phyloP scores from a whole-genome alignment of 139 green algal genomes.

The Gonium pectorale region DNA sequence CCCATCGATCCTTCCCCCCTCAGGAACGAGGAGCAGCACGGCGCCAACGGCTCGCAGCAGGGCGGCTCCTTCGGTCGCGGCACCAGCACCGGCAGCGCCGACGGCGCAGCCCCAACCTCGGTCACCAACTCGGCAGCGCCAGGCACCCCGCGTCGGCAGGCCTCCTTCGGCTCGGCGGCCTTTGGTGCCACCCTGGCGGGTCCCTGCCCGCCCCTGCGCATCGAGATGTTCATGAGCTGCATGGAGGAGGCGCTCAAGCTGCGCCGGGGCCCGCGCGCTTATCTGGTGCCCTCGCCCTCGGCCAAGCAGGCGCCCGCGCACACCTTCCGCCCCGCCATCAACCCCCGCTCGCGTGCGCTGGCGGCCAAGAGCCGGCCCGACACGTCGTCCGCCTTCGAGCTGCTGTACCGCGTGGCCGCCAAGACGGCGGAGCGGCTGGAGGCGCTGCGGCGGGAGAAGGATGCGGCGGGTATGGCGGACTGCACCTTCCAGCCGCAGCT shows the following conservation, averaged over 20 bases:
- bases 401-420: slow-evolving; percentile 49
- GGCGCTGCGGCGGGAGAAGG: slow-evolving; percentile 58
- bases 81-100: background rate
- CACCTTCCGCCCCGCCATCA: slow-evolving; percentile 75
- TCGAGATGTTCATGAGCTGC: slow-evolving; percentile 60
- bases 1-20: no score
- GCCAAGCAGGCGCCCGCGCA: slow-evolving; percentile 66
- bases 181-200: background rate
- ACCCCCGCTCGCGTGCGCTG: slow-evolving; percentile 65
- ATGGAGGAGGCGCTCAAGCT: slow-evolving; percentile 74
- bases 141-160: background rate
- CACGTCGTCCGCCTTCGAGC: slow-evolving; percentile 39
- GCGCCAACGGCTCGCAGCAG: background rate
- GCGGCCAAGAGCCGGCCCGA: slow-evolving; percentile 61
- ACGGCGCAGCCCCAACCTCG: background rate
- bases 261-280: slow-evolving; percentile 61
- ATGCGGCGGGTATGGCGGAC: slow-evolving; percentile 54
- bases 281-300: slow-evolving; percentile 73
- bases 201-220: slow-evolving; percentile 35
- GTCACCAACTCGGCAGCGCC: background rate
- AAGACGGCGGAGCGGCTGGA: slow-evolving; percentile 57
- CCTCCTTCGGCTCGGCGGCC: background rate
- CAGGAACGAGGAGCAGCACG: slow-evolving; percentile 21
- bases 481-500: slow-evolving; percentile 82
- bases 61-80: background rate